These are phyloP conservation scores for Bruguiera parviflora DNA, from an alignment of 345 rosid genomes.

Conservation along the genomic window DNA sequence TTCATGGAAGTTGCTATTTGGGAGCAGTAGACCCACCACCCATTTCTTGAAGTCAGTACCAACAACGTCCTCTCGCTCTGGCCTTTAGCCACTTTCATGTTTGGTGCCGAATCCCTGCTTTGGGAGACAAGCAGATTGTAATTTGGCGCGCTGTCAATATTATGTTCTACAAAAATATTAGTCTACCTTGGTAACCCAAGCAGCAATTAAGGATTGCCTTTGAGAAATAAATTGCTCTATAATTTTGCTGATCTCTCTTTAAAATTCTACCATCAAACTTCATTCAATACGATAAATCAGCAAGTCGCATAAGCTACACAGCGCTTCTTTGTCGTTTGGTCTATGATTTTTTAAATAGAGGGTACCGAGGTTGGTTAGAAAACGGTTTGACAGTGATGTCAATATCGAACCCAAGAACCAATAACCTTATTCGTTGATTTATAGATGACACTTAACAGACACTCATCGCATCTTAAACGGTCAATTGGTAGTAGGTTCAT, in stretches of 20 bases:
- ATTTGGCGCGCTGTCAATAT: background rate
- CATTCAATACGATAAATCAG: too few relatives aligned
- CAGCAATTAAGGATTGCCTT: too few relatives aligned
- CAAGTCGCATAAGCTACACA: too few relatives aligned
- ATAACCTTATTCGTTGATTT: background rate
- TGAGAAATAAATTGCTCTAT: too few relatives aligned
- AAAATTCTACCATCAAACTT: too few relatives aligned
- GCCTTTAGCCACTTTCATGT: background rate
- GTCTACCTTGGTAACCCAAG: too few relatives aligned
- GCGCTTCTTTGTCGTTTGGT: too few relatives aligned
- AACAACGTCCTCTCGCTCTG: background rate
- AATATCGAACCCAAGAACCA: too few relatives aligned
- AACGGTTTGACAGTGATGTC: too few relatives aligned
- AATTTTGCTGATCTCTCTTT: too few relatives aligned
- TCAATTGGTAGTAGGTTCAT: background rate
- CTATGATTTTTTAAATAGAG: too few relatives aligned
- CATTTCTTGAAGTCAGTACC: background rate
- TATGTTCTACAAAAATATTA: background rate
- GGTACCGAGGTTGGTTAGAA: too few relatives aligned
- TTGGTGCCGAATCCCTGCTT: background rate
- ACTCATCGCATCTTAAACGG: background rate
- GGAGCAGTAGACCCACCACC: conserved; percentile 22
- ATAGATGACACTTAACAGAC: background rate
- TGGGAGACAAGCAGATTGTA: background rate
- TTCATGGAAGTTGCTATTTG: conserved; percentile 80